A percentile compares a stretch with the other conserved stretches of the same genome.
Conservation (phyloP, 352 stramenopile genomes). For the Pythium apleroticum region DNA sequence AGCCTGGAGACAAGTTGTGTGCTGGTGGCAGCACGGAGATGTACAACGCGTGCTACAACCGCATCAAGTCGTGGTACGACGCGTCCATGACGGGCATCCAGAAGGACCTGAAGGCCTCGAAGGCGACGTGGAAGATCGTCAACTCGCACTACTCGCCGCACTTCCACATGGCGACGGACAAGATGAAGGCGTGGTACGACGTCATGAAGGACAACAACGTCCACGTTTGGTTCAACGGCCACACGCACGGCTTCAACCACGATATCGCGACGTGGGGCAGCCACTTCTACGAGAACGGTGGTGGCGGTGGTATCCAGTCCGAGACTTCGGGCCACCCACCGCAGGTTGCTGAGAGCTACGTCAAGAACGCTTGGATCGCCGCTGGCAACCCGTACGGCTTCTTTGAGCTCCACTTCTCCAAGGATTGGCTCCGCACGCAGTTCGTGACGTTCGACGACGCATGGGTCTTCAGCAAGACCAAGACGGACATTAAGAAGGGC, state of each 20-base stretch:
- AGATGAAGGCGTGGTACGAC: slow-evolving; percentile 89
- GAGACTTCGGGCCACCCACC: slow-evolving; percentile 79
- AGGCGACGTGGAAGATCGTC: slow-evolving; percentile 83
- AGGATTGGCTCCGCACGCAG: slow-evolving; percentile 84
- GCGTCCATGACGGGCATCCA: slow-evolving; percentile 66
- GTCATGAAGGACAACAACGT: slow-evolving; percentile 77
- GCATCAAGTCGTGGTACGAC: slow-evolving; percentile 80
- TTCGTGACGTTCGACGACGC: slow-evolving; percentile 82
- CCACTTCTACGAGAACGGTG: slow-evolving; percentile 88
- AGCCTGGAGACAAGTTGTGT: slow-evolving; percentile 64
- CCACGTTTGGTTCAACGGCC: slow-evolving; percentile 81
- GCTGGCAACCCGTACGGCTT: slow-evolving; percentile 82
- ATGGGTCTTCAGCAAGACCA: slow-evolving; percentile 79
- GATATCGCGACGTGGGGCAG: slow-evolving; percentile 84
- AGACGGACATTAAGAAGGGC: slow-evolving; percentile 74
- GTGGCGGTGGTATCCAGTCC: slow-evolving; percentile 82
- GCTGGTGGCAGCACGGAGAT: slow-evolving; percentile 62
- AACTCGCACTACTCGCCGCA: slow-evolving; percentile 91
- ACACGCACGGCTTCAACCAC: slow-evolving; percentile 89
- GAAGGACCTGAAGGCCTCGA: slow-evolving; percentile 69
- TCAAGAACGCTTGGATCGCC: slow-evolving; percentile 81
- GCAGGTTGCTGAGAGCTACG: slow-evolving; percentile 71
- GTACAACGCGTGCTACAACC: slow-evolving; percentile 76
- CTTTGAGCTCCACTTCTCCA: slow-evolving; percentile 81
- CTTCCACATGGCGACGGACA: slow-evolving; percentile 88